Percentiles rank a stretch among this genome's conserved stretches.
Evolutionary conservation across 75 land plant genomes (phyloP).

Genomic region (Cryptomeria japonica): DNA sequence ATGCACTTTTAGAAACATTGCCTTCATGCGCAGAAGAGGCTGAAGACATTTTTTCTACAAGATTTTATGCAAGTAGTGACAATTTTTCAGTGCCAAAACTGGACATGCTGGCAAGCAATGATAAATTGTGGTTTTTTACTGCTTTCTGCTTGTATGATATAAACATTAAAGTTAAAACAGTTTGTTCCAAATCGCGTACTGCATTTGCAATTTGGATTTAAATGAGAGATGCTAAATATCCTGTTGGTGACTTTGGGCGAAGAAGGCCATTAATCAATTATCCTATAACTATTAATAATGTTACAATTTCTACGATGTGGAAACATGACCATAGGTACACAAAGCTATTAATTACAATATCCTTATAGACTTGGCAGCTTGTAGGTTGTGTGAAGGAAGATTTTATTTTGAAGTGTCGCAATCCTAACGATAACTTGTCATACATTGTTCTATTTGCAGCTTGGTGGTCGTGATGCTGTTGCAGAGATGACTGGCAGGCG

Average conservation of each 20-base stretch:
- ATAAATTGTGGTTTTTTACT: neutral
- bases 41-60: no score
- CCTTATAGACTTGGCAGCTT: neutral
- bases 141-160: no score
- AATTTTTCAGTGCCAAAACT: no score
- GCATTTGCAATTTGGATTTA: neutral
- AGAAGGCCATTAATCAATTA: neutral
- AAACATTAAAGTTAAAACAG: neutral
- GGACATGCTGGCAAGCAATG: no score
- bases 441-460: constrained; percentile 40
- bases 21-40: no score
- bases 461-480: constrained; percentile 94
- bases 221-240: neutral
- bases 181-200: neutral
- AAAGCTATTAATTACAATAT: neutral
- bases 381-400: neutral
- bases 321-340: neutral
- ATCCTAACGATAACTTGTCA: neutral
- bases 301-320: neutral
- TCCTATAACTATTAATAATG: neutral
- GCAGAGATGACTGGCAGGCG: constrained; percentile 99
- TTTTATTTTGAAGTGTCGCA: neutral
- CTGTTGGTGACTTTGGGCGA: neutral
- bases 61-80: no score
- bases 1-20: no score